Percentiles rank a stretch among this genome's conserved stretches.
Conservation (phyloP, 768 basidiomycete genomes). For the Lentinula guzmanii region DNA sequence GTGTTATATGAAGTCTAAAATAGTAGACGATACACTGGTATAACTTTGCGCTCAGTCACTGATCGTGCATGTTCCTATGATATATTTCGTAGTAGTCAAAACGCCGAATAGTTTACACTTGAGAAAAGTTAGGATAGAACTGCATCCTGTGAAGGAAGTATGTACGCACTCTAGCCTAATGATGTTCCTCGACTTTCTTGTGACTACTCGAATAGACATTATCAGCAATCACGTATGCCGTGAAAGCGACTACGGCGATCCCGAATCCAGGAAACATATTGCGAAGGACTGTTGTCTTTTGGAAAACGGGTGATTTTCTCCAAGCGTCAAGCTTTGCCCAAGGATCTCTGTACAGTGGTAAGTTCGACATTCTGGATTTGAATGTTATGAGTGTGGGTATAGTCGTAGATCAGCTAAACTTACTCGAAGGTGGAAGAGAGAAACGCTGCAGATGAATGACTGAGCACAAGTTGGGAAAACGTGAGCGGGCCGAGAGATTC, state of each 20-base stretch:
- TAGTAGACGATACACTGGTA: background rate
- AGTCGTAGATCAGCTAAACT: background rate
- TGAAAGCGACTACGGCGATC: constrained; percentile 87
- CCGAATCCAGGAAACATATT: constrained; percentile 94
- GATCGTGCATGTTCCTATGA: background rate
- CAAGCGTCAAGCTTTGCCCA: constrained; percentile 94
- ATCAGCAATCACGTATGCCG: constrained; percentile 84
- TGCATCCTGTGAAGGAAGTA: background rate
- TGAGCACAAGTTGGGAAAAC: background rate
- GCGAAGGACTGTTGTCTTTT: constrained; percentile 80
- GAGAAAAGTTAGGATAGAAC: background rate
- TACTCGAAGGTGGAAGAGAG: background rate
- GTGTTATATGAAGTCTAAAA: background rate
- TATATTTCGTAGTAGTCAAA: background rate
- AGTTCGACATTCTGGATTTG: constrained; percentile 43
- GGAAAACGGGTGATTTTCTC: constrained; percentile 88
- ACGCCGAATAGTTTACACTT: background rate
- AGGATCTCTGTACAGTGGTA: constrained; percentile 83
- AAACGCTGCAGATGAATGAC: background rate
- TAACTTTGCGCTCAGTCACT: background rate
- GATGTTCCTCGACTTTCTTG: constrained; percentile 13
- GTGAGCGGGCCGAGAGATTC: background rate
- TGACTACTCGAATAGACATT: constrained; percentile 50
- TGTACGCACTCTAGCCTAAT: background rate
- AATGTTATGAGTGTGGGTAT: background rate